Conservation (phyloP, 441 rosid species). For the Gossypium schwendimanii region DNA sequence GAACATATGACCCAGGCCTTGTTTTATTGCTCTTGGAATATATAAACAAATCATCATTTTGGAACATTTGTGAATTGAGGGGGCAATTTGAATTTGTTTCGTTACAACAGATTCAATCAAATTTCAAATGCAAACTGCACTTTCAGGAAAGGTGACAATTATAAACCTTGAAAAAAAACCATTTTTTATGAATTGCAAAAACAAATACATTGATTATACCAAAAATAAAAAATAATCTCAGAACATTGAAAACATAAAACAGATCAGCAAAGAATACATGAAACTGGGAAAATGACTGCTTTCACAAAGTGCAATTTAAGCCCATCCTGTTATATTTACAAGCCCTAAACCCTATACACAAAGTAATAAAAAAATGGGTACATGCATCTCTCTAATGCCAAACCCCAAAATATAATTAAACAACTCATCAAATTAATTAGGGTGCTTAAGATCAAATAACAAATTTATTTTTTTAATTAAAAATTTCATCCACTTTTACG, state of each 20-base stretch:
- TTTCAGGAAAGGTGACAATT: neutral
- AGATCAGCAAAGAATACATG: neutral
- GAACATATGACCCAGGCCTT: neutral
- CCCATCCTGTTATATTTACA: neutral
- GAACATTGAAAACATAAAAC: neutral
- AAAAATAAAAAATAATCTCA: neutral
- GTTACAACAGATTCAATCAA: neutral
- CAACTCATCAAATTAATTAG: no score
- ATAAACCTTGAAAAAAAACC: neutral
- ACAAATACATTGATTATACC: no score
- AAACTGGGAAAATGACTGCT: neutral
- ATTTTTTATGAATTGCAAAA: no score
- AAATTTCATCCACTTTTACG: no score
- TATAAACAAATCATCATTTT: neutral
- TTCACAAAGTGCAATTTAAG: neutral
- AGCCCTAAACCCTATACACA: neutral
- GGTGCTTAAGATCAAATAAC: no score
- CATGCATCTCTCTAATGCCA: neutral
- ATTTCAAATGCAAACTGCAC: neutral
- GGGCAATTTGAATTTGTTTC: neutral
- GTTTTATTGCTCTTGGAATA: neutral
- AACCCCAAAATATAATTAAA: neutral
- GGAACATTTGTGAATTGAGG: neutral
- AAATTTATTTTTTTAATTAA: no score
- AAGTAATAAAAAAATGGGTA: neutral